Conservation (phyloP, 2,329 filamentous ascomycete species). For the Cordyceps cateniannulata region DNA sequence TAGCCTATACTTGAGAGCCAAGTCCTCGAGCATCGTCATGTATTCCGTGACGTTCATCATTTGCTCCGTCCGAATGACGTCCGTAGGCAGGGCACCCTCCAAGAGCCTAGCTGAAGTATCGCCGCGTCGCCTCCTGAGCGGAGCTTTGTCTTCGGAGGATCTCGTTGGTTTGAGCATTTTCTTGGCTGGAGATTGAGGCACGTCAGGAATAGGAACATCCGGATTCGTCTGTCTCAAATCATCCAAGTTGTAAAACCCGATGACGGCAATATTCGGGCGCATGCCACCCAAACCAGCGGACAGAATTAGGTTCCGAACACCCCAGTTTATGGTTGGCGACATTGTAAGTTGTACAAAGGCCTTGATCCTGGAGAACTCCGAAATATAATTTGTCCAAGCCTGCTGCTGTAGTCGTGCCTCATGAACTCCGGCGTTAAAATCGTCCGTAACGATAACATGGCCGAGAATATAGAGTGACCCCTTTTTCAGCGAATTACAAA, state of each 20-base stretch:
- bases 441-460: slow-evolving; percentile 79
- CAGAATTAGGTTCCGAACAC: slow-evolving; percentile 73
- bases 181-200: slow-evolving; percentile 30
- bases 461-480: slow-evolving; percentile 78
- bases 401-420: slow-evolving; percentile 76
- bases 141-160: slow-evolving; percentile 25
- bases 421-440: slow-evolving; percentile 71
- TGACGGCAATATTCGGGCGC: slow-evolving; percentile 79
- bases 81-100: slow-evolving; percentile 58
- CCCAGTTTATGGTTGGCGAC: slow-evolving; percentile 78
- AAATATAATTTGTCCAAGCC: slow-evolving; percentile 79
- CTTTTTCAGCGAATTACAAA: slow-evolving; percentile 88
- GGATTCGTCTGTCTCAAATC: slow-evolving; percentile 60
- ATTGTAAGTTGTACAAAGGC: slow-evolving; percentile 84
- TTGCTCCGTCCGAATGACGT: slow-evolving; percentile 59
- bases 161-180: slow-evolving; percentile 24
- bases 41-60: slow-evolving; percentile 68
- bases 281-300: slow-evolving; percentile 80
- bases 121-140: slow-evolving; percentile 35
- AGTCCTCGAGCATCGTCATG: slow-evolving; percentile 75
- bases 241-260: slow-evolving; percentile 75
- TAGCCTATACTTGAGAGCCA: slow-evolving; percentile 69
- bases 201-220: slow-evolving; percentile 48
- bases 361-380: slow-evolving; percentile 76
- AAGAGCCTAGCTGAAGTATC: slow-evolving; percentile 51